These are phyloP conservation scores for Phytophthora colocasiae DNA, from an alignment of 352 stramenopile species.

Conservation along the genomic window DNA sequence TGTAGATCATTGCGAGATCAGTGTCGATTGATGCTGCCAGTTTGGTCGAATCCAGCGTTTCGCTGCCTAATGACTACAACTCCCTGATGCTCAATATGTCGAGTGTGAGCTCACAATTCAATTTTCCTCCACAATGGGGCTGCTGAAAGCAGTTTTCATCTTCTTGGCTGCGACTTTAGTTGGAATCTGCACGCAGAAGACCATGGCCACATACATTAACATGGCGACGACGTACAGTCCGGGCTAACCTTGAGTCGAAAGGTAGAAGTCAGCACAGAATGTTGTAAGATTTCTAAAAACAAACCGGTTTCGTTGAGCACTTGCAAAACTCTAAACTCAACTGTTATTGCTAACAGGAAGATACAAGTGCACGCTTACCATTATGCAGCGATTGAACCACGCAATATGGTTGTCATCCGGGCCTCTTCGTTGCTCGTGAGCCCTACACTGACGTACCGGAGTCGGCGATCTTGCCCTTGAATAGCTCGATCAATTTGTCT, in stretches of 20 bases:
- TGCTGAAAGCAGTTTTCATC: slow-evolving; percentile 1
- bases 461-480: slow-evolving; percentile 26
- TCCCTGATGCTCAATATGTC: neutral
- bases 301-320: no score
- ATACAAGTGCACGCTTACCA: no score
- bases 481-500: slow-evolving; percentile 43
- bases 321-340: no score
- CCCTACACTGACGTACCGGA: slow-evolving; percentile 14
- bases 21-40: slow-evolving; percentile 42
- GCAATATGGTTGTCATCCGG: no score
- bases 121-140: neutral
- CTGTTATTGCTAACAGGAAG: no score
- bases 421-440: neutral
- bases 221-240: slow-evolving; percentile 62
- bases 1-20: slow-evolving; percentile 52
- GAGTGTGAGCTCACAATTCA: slow-evolving; percentile 1
- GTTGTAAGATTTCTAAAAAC: no score
- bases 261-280: no score
- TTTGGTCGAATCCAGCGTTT: slow-evolving; percentile 25
- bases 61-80: slow-evolving; percentile 24
- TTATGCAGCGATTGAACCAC: no score
- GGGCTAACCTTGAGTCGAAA: no score
- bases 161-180: neutral
- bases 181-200: neutral
- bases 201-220: slow-evolving; percentile 12